A percentile compares a stretch with the other conserved stretches of the same genome.
Evolutionary conservation across 2,329 filamentous ascomycete genomes (phyloP).

Genomic region (Pseudonectria buxi): DNA sequence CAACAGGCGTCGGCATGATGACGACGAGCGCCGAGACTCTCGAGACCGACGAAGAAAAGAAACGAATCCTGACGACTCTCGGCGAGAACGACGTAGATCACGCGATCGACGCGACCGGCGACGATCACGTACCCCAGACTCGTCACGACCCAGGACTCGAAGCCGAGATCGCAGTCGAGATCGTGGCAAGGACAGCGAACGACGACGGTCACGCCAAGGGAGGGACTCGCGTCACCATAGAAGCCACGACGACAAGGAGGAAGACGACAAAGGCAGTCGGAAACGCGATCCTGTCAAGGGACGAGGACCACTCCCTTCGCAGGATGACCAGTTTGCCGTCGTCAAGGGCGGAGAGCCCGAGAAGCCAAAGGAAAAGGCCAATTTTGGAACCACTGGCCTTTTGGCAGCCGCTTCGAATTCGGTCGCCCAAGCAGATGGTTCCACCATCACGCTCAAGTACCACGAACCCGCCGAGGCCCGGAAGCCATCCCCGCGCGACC

Average conservation of each 20-base stretch:
- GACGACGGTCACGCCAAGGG: slow-evolving; percentile 29
- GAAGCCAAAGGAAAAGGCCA: slow-evolving; percentile 77
- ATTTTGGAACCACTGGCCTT: slow-evolving; percentile 72
- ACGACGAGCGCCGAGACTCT: slow-evolving; percentile 11
- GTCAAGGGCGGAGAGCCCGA: slow-evolving; percentile 40
- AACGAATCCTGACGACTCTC: slow-evolving; percentile 17
- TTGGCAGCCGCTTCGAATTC: slow-evolving; percentile 84
- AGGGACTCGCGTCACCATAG: slow-evolving; percentile 20
- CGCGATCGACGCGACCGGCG: slow-evolving; percentile 24
- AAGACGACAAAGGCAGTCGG: slow-evolving; percentile 15
- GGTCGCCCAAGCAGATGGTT: slow-evolving; percentile 63
- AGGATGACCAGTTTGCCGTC: slow-evolving; percentile 53
- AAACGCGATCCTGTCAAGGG: slow-evolving; percentile 22
- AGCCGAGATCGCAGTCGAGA: slow-evolving; percentile 24
- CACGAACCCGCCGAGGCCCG: slow-evolving; percentile 91
- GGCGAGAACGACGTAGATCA: slow-evolving; percentile 21
- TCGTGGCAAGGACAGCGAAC: slow-evolving; percentile 19
- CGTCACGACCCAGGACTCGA: slow-evolving; percentile 17
- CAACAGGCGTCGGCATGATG: slow-evolving; percentile 13
- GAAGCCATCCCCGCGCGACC: slow-evolving; percentile 69
- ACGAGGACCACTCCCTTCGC: slow-evolving; percentile 51
- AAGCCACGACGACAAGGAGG: slow-evolving; percentile 10
- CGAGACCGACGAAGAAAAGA: slow-evolving; percentile 16
- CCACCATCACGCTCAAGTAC: slow-evolving; percentile 81
- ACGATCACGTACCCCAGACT: slow-evolving; percentile 27